Base-by-base conservation (phyloP, 2,329 filamentous ascomycete genomes). In the Emmonsiellopsis sp. region DNA sequence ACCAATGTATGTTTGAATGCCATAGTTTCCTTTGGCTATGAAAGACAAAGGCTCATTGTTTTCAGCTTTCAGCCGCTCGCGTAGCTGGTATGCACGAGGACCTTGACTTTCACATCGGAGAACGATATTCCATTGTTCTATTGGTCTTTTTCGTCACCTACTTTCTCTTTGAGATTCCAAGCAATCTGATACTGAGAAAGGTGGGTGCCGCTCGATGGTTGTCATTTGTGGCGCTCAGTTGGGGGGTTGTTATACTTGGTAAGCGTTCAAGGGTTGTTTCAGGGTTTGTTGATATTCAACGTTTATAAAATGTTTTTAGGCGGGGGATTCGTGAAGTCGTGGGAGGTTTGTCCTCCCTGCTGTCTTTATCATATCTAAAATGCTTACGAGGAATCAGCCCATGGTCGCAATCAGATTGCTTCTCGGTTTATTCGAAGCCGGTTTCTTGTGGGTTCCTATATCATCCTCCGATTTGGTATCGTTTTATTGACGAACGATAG, bases 381-480 rank as follows among this genome's bases (percentile, higher is more conserved):
- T 44, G 52, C 54, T 11, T 53, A 56, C 21, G 54, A 61, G 67
- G 48, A 74, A 68, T 55, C 62, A 64, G 2, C 60, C 62, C 4
- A 62, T 76, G 5, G 64, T 70, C 3, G 72, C 65, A 2, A 65
- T 71, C 2, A 67, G 73, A 2, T 71, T 73, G 27, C 56, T 76
- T 5, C 62, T 77, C 6, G 74, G 74, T 0, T 63, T 71, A 7
- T 71, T 74, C 34, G 74, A 76, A 58, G 71, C 72, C 1, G 71
- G 72, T 10, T 51, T 73, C 6, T 71, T 73, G 13, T 34, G n/a
- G 32, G 43, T 32, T 11, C 27, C 31, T 14, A 43, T 32, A 10
- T 10, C 32, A 17, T 17, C 42, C 27, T 31, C 37, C 14, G 42
- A n/a, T 45, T 2, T 11, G 21, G 17, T 31, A 46, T 7, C 17